A percentile compares a stretch with the other conserved stretches of the same genome.
Conservation (phyloP, 2,329 filamentous ascomycete species). For the Fusarium citri region DNA sequence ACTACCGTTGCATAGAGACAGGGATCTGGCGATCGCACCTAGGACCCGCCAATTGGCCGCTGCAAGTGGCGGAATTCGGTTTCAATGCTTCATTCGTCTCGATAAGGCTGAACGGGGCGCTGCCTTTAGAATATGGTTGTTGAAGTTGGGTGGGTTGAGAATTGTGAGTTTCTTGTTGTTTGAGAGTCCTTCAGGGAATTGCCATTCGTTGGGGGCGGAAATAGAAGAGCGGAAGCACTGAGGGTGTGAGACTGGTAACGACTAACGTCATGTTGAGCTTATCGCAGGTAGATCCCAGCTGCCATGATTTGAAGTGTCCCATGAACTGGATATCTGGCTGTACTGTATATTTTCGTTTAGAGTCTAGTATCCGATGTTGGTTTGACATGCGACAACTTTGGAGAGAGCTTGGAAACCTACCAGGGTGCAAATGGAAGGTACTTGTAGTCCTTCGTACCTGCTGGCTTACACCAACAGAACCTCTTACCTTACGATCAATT, state of each 20-base stretch:
- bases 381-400: background rate
- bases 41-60: background rate
- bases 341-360: background rate
- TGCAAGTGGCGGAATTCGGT: background rate
- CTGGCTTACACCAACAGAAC: background rate
- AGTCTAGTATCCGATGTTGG: background rate
- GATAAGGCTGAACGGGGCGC: background rate
- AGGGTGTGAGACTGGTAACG: background rate
- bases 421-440: background rate
- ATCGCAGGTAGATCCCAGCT: background rate
- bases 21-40: constrained; percentile 1
- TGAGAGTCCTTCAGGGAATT: background rate
- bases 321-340: background rate
- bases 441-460: background rate
- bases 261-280: background rate
- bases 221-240: background rate
- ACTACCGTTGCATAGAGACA: constrained; percentile 1
- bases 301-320: background rate
- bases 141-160: background rate
- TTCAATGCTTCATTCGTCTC: background rate
- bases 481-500: too few relatives aligned
- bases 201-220: background rate
- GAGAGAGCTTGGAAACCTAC: background rate
- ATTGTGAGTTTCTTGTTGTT: background rate
- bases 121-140: background rate